Evolutionary conservation across 2,329 filamentous ascomycete genomes (phyloP).

Genomic region (Lachnellula cervina): DNA sequence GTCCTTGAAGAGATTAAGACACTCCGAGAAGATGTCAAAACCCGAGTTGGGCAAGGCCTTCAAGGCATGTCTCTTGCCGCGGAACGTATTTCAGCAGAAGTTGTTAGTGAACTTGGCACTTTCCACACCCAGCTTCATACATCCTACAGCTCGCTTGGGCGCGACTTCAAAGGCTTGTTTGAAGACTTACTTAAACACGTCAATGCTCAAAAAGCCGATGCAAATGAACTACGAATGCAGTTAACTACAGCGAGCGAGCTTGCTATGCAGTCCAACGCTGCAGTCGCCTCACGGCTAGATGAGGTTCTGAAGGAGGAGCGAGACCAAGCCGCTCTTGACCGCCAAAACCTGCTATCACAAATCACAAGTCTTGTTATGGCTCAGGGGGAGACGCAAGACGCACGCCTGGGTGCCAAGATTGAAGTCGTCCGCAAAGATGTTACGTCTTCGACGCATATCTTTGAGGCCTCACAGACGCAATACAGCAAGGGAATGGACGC

Average conservation of each 20-base stretch:
- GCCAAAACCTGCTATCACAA: conserved; percentile 67
- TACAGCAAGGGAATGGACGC: conserved; percentile 69
- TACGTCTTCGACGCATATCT: conserved; percentile 54
- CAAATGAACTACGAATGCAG: conserved; percentile 65
- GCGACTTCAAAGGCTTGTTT: conserved; percentile 81
- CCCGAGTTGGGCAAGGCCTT: conserved; percentile 77
- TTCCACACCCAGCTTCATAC: conserved; percentile 81
- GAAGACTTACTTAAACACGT: conserved; percentile 74
- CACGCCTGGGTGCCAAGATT: conserved; percentile 61
- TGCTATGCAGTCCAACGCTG: conserved; percentile 63
- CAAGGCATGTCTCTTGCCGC: conserved; percentile 78
- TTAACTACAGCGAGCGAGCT: conserved; percentile 65
- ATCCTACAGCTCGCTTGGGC: conserved; percentile 78
- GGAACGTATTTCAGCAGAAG: conserved; percentile 83
- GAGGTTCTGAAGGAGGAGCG: conserved; percentile 72
- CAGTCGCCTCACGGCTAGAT: conserved; percentile 62
- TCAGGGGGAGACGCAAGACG: conserved; percentile 69
- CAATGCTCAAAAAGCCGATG: conserved; percentile 70
- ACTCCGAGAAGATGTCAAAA: conserved; percentile 84
- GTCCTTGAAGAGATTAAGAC: conserved; percentile 87
- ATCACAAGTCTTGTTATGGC: conserved; percentile 72
- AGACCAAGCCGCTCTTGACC: conserved; percentile 65
- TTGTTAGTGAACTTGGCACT: conserved; percentile 76
- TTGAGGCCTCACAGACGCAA: conserved; percentile 60
- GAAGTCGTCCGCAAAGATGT: conserved; percentile 61